Evolutionary conservation across 2,329 filamentous ascomycete genomes (phyloP).

Genomic region (Lasiodiplodia sp.): DNA sequence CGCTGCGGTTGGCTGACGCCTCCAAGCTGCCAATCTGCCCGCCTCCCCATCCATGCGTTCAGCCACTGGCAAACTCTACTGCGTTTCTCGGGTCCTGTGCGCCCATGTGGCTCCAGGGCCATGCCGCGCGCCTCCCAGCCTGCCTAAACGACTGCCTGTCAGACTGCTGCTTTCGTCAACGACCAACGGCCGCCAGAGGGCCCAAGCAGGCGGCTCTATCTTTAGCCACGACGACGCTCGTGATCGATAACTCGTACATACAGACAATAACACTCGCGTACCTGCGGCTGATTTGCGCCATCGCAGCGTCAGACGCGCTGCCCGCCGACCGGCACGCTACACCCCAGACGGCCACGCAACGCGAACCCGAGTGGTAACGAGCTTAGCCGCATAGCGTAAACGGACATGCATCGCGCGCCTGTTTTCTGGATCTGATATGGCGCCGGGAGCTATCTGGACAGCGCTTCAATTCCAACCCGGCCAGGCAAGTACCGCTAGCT

Average conservation of each 20-base stretch:
- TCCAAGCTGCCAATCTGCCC: conserved; percentile 28
- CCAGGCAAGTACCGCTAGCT: conserved; percentile 24
- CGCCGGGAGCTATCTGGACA: conserved; percentile 8
- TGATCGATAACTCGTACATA: conserved; percentile 28
- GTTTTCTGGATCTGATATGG: not conserved
- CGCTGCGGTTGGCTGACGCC: conserved; percentile 30
- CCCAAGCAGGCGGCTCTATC: conserved; percentile 15
- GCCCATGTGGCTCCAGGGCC: conserved; percentile 19
- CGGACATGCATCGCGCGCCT: conserved; percentile 7
- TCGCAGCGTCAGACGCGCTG: conserved; percentile 22
- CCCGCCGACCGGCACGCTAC: not conserved
- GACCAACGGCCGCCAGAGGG: conserved; percentile 17
- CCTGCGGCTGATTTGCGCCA: conserved; percentile 26
- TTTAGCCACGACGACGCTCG: conserved; percentile 18
- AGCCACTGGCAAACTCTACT: conserved; percentile 30
- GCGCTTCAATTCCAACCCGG: conserved; percentile 3
- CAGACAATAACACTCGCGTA: conserved; percentile 21
- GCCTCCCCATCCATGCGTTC: conserved; percentile 30
- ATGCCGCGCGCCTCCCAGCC: conserved; percentile 24
- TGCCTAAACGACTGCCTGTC: conserved; percentile 19
- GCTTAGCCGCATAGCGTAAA: conserved; percentile 23
- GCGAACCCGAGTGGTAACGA: conserved; percentile 10
- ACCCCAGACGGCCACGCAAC: conserved; percentile 2
- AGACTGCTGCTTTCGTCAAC: conserved; percentile 25
- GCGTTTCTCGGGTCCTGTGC: conserved; percentile 25